phyloP scores from a whole-genome alignment of 1,284 basidiomycete genomes.

The Trametes sp. region DNA sequence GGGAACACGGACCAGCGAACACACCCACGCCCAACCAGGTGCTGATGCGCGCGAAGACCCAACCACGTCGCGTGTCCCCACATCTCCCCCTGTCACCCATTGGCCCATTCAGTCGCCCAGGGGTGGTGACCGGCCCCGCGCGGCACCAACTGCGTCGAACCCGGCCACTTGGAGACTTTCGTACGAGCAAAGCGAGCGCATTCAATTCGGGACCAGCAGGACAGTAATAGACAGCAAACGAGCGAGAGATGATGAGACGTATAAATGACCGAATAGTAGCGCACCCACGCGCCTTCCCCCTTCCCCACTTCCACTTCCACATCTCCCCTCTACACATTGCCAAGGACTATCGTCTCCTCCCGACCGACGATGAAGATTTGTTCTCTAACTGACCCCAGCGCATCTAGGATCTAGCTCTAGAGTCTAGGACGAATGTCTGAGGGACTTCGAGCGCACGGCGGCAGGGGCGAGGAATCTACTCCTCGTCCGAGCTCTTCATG shows the following conservation, averaged over 20 bases:
- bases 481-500: constrained; percentile 71
- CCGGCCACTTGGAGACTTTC: constrained; percentile 12
- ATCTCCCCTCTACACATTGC: background rate
- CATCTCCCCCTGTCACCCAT: background rate
- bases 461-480: constrained; percentile 37
- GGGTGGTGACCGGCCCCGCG: constrained; percentile 15
- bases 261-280: constrained; percentile 21
- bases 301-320: background rate
- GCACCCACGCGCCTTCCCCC: constrained; percentile 12
- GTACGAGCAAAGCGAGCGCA: background rate
- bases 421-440: constrained; percentile 12
- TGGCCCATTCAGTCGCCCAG: constrained; percentile 9
- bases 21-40: constrained; percentile 19
- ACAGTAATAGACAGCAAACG: constrained; percentile 5
- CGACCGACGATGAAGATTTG: background rate
- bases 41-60: constrained; percentile 18
- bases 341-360: background rate
- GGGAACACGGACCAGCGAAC: background rate
- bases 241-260: constrained; percentile 5
- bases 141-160: background rate
- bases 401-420: constrained; percentile 22
- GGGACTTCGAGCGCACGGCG: background rate
- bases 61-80: constrained; percentile 9
- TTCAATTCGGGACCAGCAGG: constrained; percentile 3
- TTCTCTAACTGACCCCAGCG: background rate